Evolutionary conservation across 176 grass and related monocot genomes (phyloP).

Genomic region (Rhynchospora tenuis): DNA sequence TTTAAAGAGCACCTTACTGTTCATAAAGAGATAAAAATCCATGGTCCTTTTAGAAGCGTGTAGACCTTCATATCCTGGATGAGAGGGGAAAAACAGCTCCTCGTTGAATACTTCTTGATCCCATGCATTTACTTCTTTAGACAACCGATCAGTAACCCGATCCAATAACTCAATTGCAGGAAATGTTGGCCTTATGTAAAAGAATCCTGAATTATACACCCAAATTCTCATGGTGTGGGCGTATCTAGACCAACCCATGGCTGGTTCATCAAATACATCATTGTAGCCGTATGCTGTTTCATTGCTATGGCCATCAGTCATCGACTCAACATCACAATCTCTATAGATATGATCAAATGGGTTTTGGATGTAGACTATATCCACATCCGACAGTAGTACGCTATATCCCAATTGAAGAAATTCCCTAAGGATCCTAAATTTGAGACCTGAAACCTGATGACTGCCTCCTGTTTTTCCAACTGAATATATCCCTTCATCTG

Average conservation of each 20-base stretch:
- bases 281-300: conserved; percentile 93
- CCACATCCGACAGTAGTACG: conserved; percentile 85
- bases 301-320: conserved; percentile 91
- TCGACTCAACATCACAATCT: conserved; percentile 91
- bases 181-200: conserved; percentile 88
- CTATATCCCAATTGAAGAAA: conserved; percentile 97
- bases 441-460: conserved; percentile 87
- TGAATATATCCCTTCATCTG: conserved; percentile 66
- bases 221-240: conserved; percentile 97
- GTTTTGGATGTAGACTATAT: conserved; percentile 93
- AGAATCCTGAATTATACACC: conserved; percentile 99
- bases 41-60: conserved; percentile 89
- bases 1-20: conserved; percentile 99
- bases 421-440: conserved; percentile 85
- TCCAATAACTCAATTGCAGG: conserved; percentile 91
- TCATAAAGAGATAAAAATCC: conserved; percentile 98
- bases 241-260: conserved; percentile 98
- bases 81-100: conserved; percentile 71
- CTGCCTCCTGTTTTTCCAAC: conserved; percentile 72
- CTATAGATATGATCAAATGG: conserved; percentile 87
- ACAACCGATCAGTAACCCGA: conserved; percentile 68
- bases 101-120: conserved; percentile 98
- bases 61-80: conserved; percentile 85
- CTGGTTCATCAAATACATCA: conserved; percentile 95
- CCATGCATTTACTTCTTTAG: conserved; percentile 62